Base-by-base conservation (phyloP, 192 early-diverging fungal species). In the Kickxella alabastrina region DNA sequence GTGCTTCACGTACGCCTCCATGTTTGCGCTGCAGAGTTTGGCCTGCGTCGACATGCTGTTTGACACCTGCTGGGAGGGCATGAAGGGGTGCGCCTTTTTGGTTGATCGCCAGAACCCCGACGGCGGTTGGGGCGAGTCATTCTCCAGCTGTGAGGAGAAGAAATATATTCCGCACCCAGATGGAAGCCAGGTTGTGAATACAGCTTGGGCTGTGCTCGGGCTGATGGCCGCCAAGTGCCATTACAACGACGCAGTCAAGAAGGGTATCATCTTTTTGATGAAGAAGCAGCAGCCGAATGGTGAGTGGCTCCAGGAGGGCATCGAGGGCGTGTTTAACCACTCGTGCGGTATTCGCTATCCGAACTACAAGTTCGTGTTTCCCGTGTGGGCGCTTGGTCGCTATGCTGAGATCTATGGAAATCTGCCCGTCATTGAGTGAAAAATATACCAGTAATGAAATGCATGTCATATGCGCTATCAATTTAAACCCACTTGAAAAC, bases 311-410 rank as follows among this genome's bases (percentile, higher is more conserved):
- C 97, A 99, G 66, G 97, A 99, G 62, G 86, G 80, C 21, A 93
- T 97, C 52, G 97, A 99, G 70, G 97, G 97, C 35, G 92, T 99
- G 26, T 99, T 99, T 68, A 99, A 96, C 80, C 86, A 92, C 62
- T 87, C 84, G 39, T 91, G 86, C 56, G 82, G 68, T 24, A 86
- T 92, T 51, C 82, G 86, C 23, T 97, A 97, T 65, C 90, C 90
- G 22, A 97, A 95, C 75, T 97, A 91, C 65, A 97, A 95, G 80
- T 90, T 92, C 45, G 69, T 83, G 35, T 97, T 97, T 51, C 86
- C 89, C 6, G 85, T 93, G 27, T 97, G 92, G 92, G 94, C 92
- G 1, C 73, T 97, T 54, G 88, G 89, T 15, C 75, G 85, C 24
- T 96, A 90, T 51, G 85, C 86, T 13, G 86, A 83, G 44, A 44